Evolutionary conservation across 2,329 filamentous ascomycete species (phyloP).

Genomic region (Trichoderma atroviride): DNA sequence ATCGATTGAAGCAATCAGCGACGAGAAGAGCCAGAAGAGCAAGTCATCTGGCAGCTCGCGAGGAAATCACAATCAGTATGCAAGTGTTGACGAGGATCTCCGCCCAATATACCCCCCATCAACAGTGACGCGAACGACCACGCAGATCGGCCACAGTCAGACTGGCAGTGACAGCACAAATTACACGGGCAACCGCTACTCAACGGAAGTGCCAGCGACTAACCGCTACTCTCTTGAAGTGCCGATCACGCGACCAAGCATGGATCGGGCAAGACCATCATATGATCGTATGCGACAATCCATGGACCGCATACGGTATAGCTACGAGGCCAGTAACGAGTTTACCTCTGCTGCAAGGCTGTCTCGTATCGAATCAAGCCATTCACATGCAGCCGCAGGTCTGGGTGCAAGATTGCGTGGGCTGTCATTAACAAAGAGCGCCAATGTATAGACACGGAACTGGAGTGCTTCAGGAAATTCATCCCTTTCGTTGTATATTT

Average conservation of each 20-base stretch:
- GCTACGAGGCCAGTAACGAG: conserved; percentile 85
- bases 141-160: conserved; percentile 77
- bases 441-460: conserved; percentile 39
- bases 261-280: conserved; percentile 75
- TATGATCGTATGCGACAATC: conserved; percentile 84
- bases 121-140: conserved; percentile 73
- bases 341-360: conserved; percentile 89
- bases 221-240: conserved; percentile 59
- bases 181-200: conserved; percentile 70
- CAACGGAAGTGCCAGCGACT: conserved; percentile 42
- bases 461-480: conserved; percentile 15
- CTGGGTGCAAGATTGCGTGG: conserved; percentile 47
- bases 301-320: conserved; percentile 81
- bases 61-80: conserved; percentile 59
- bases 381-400: conserved; percentile 45
- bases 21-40: conserved; percentile 44
- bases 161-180: conserved; percentile 95
- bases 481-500: conserved; percentile 36
- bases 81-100: conserved; percentile 80
- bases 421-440: conserved; percentile 47
- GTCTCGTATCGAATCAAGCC: conserved; percentile 77
- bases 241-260: conserved; percentile 53
- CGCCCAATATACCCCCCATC: conserved; percentile 93
- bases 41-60: conserved; percentile 63
- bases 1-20: conserved; percentile 44